phyloP scores from a whole-genome alignment of 202 grass and related monocot species.

The Brachypodium distachyon region DNA sequence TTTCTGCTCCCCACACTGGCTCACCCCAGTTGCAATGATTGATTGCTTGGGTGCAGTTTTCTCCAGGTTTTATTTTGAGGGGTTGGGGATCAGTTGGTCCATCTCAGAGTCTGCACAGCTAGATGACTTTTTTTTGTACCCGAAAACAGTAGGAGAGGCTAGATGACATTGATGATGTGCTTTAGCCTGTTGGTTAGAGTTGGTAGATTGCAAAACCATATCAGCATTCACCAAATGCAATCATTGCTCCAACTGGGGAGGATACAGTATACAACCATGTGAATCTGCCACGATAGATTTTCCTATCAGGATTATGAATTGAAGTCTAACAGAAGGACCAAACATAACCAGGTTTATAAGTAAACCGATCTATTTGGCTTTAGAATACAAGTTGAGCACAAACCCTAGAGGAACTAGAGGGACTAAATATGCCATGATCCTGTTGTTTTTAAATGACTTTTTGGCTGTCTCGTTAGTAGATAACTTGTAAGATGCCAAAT shows the following conservation, averaged over 20 bases:
- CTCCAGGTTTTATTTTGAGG: background rate
- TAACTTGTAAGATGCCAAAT: conserved; percentile 3
- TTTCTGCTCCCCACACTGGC: background rate
- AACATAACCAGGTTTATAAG: background rate
- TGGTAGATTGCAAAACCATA: background rate
- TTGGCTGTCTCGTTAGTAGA: background rate
- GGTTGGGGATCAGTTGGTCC: background rate
- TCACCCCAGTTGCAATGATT: background rate
- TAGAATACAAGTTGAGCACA: background rate
- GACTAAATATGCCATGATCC: background rate
- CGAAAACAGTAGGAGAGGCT: too few relatives aligned
- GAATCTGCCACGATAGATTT: background rate
- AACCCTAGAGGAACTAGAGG: background rate
- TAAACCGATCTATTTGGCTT: background rate
- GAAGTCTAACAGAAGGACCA: background rate
- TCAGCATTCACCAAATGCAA: background rate
- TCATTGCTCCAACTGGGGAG: conserved; percentile 3
- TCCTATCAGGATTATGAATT: background rate
- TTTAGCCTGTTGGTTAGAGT: background rate
- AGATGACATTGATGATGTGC: background rate
- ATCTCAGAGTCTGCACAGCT: background rate
- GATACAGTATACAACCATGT: background rate
- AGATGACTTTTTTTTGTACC: conserved; percentile 9
- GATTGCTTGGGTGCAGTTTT: background rate
- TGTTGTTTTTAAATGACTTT: background rate